Conservation (phyloP, 352 stramenopile genomes). For the Blastocystis sp. region DNA sequence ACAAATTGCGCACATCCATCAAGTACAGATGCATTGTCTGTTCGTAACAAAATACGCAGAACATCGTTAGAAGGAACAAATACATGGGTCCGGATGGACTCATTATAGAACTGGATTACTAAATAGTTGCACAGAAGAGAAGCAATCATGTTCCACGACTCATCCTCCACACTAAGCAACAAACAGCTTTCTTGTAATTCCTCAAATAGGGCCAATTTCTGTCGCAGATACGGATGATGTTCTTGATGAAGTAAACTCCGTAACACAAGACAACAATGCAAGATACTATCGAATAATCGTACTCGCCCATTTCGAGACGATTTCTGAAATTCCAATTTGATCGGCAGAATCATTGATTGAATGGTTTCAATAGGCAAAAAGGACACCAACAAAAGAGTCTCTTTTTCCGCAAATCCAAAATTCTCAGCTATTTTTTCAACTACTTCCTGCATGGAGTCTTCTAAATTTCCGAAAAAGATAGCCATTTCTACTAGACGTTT, state of each 20-base stretch:
- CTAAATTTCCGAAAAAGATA: neutral
- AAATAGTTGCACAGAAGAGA: neutral
- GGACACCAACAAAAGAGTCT: neutral
- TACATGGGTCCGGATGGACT: neutral
- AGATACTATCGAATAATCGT: neutral
- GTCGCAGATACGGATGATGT: neutral
- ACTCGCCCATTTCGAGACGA: neutral
- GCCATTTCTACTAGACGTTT: neutral
- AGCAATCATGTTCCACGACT: neutral
- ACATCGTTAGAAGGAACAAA: neutral
- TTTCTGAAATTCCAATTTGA: slow-evolving; percentile 26
- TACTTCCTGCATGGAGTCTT: neutral
- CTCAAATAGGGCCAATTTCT: neutral
- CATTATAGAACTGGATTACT: neutral
- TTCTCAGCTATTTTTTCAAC: neutral
- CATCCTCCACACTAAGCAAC: neutral
- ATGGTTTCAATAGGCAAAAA: neutral
- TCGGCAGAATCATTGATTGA: neutral
- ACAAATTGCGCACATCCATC: neutral
- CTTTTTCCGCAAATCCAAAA: neutral
- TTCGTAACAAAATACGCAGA: neutral
- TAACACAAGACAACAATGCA: neutral
- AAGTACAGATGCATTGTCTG: neutral
- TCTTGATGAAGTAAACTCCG: neutral
- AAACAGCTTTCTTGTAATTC: neutral